These are phyloP conservation scores for Triticum urartu DNA, from an alignment of 176 grass and related monocot genomes.

Conservation along the genomic window DNA sequence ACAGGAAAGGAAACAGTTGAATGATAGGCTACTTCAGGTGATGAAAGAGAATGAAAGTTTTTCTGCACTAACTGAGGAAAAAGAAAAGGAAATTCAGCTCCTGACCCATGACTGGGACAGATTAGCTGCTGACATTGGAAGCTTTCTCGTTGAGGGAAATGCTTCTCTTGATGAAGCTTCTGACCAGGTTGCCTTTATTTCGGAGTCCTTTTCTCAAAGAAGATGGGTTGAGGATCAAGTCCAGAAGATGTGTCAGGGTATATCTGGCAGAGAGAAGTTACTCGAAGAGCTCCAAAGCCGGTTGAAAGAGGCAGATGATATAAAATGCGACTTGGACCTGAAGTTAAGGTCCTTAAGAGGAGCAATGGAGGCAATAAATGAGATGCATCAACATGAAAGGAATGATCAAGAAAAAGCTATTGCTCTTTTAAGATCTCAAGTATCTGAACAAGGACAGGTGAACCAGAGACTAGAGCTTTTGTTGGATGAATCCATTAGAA, in stretches of 20 bases:
- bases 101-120: slow-evolving; percentile 65
- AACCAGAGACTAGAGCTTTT: slow-evolving; percentile 39
- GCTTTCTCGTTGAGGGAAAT: slow-evolving; percentile 68
- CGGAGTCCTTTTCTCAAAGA: slow-evolving; percentile 52
- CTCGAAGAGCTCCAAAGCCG: slow-evolving; percentile 78
- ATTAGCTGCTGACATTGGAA: slow-evolving; percentile 76
- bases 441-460: slow-evolving; percentile 41
- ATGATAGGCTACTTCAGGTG: slow-evolving; percentile 46
- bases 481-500: slow-evolving; percentile 58
- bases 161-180: slow-evolving; percentile 64
- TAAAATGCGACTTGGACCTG: slow-evolving; percentile 73
- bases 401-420: slow-evolving; percentile 67
- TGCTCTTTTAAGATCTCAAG: slow-evolving; percentile 48
- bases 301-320: slow-evolving; percentile 73
- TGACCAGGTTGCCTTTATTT: slow-evolving; percentile 57
- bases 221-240: slow-evolving; percentile 67
- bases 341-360: slow-evolving; percentile 90
- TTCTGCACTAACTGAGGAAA: slow-evolving; percentile 47
- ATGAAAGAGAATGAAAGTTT: slow-evolving; percentile 48
- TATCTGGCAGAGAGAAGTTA: slow-evolving; percentile 81
- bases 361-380: slow-evolving; percentile 79
- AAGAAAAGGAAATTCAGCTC: slow-evolving; percentile 49
- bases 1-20: slow-evolving; percentile 47
- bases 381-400: slow-evolving; percentile 76
- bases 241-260: slow-evolving; percentile 57